Evolutionary conservation across 352 stramenopile genomes (phyloP).

Genomic region (Phytophthora idaei): DNA sequence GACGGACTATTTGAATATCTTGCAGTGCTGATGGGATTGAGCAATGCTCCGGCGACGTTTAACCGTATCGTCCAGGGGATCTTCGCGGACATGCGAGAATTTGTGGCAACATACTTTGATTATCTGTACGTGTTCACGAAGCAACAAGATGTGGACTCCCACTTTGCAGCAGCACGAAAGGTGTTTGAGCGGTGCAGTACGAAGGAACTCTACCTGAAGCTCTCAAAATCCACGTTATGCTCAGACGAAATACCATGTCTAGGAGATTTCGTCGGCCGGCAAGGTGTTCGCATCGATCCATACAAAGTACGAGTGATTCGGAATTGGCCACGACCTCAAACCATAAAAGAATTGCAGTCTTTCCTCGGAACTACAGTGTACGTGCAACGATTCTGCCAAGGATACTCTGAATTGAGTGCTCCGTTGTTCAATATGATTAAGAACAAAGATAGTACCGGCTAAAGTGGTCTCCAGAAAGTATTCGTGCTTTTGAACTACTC

Average conservation of each 20-base stretch:
- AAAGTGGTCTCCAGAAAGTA: background rate
- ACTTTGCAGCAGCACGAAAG: background rate
- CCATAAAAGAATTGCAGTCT: background rate
- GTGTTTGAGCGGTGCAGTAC: background rate
- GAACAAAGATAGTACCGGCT: background rate
- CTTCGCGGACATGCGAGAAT: background rate
- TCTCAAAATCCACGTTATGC: background rate
- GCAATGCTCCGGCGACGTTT: background rate
- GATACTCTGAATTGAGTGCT: background rate
- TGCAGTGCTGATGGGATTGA: background rate
- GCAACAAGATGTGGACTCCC: background rate
- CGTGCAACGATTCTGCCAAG: background rate
- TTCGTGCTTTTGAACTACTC: background rate
- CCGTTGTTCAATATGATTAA: background rate
- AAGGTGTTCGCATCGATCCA: background rate
- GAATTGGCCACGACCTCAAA: background rate
- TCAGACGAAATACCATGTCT: background rate
- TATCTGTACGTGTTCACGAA: background rate
- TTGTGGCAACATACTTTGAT: background rate
- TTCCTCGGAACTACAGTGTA: background rate
- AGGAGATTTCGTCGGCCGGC: slow-evolving; percentile 1
- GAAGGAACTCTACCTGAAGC: background rate
- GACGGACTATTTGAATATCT: background rate
- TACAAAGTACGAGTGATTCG: background rate
- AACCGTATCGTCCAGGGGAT: background rate